Evolutionary conservation across 148 eudicot species (phyloP).

Genomic region (Oxyria digyna): DNA sequence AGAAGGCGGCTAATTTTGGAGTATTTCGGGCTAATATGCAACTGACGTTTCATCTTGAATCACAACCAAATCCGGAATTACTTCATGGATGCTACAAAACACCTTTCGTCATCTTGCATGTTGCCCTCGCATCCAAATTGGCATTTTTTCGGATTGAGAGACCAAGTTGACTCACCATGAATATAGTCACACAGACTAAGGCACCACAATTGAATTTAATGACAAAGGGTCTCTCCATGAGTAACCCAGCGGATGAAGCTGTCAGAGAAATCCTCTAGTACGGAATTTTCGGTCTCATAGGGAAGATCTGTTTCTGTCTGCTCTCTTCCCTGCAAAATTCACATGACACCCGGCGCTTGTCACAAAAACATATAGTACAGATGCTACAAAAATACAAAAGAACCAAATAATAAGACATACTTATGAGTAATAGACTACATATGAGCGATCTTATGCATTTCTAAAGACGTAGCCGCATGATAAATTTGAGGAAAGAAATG

Average conservation of each 20-base stretch:
- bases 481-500: background rate
- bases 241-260: conserved; percentile 72
- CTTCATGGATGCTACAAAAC: conserved; percentile 1
- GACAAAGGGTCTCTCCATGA: conserved; percentile 58
- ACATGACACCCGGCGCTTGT: no score
- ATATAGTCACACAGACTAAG: background rate
- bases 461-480: background rate
- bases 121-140: background rate
- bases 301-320: conserved; percentile 33
- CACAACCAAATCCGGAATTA: background rate
- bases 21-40: no score
- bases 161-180: background rate
- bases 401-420: background rate
- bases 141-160: background rate
- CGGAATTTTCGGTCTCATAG: conserved; percentile 20
- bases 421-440: no score
- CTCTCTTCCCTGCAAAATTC: conserved; percentile 32
- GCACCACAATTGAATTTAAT: conserved; percentile 13
- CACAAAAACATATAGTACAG: background rate
- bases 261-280: conserved; percentile 58
- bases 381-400: background rate
- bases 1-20: background rate
- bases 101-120: background rate
- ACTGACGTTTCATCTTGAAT: background rate
- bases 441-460: background rate